Evolutionary conservation across 257 asterid genomes (phyloP).

Genomic region (Ilex asprella): DNA sequence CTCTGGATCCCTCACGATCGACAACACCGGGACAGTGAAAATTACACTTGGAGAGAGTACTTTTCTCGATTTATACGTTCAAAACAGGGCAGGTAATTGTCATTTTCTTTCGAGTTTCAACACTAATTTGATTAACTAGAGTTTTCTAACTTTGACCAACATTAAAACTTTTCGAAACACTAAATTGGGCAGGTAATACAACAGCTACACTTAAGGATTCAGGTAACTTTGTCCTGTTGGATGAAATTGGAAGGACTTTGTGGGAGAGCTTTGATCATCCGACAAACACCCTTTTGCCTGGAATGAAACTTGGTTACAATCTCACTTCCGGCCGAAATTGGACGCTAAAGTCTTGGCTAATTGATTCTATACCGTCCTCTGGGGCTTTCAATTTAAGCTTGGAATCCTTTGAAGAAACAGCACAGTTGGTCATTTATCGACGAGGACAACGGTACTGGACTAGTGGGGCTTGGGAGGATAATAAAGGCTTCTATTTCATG

Average conservation of each 20-base stretch:
- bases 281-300: slow-evolving; percentile 45
- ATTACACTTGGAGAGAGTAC: not conserved
- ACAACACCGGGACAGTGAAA: not conserved
- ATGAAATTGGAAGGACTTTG: not conserved
- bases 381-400: slow-evolving; percentile 41
- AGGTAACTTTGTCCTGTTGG: slow-evolving; percentile 36
- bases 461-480: slow-evolving; percentile 14
- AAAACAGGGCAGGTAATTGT: slow-evolving; percentile 10
- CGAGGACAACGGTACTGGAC: slow-evolving; percentile 20
- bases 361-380: slow-evolving; percentile 12
- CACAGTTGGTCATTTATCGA: slow-evolving; percentile 25
- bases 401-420: slow-evolving; percentile 25
- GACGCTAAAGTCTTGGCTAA: slow-evolving; percentile 50
- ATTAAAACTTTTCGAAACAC: too few relatives aligned
- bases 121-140: too few relatives aligned
- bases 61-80: too few relatives aligned
- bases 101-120: too few relatives aligned
- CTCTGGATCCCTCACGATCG: not conserved
- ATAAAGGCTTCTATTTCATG: slow-evolving; percentile 3
- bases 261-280: slow-evolving; percentile 64
- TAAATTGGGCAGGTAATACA: slow-evolving; percentile 9
- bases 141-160: too few relatives aligned
- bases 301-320: slow-evolving; percentile 43
- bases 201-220: slow-evolving; percentile 29
- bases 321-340: slow-evolving; percentile 27